Evolutionary conservation across 106 monocot species (phyloP).

Genomic region (Xerophyta viscosa): DNA sequence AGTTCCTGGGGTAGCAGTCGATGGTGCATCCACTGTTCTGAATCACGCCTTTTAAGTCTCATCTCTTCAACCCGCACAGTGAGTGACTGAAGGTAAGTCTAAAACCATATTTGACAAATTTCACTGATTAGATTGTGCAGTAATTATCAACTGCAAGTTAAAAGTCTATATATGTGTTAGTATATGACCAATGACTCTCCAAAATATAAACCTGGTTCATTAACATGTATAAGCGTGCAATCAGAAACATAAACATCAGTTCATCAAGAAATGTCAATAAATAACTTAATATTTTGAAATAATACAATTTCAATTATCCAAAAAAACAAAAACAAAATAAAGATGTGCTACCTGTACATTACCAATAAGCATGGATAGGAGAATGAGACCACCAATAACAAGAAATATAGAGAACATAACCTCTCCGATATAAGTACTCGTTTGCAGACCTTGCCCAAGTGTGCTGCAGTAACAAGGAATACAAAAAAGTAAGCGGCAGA

Average conservation of each 20-base stretch:
- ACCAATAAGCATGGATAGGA: constrained; percentile 92
- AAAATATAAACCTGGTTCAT: no score
- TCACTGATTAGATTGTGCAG: no score
- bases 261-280: no score
- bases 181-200: no score
- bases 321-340: neutral
- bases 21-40: constrained; percentile 99
- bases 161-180: no score
- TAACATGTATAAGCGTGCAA: neutral
- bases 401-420: constrained; percentile 83
- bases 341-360: constrained; percentile 75
- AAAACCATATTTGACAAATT: constrained; percentile 7
- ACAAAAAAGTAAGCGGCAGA: no score
- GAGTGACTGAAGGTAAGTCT: constrained; percentile 88
- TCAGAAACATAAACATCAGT: no score
- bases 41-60: constrained; percentile 85
- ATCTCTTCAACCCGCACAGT: constrained; percentile 81
- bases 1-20: constrained; percentile 73
- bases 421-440: constrained; percentile 70
- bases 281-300: no score
- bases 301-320: neutral
- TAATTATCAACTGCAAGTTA: no score
- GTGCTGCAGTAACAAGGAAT: constrained; percentile 67
- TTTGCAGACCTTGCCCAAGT: constrained; percentile 86
- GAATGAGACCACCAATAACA: constrained; percentile 76